Percentiles rank a stretch among this genome's conserved stretches.
Evolutionary conservation across 139 green algal species (phyloP).

Genomic region (Diplosphaera chodatii): DNA sequence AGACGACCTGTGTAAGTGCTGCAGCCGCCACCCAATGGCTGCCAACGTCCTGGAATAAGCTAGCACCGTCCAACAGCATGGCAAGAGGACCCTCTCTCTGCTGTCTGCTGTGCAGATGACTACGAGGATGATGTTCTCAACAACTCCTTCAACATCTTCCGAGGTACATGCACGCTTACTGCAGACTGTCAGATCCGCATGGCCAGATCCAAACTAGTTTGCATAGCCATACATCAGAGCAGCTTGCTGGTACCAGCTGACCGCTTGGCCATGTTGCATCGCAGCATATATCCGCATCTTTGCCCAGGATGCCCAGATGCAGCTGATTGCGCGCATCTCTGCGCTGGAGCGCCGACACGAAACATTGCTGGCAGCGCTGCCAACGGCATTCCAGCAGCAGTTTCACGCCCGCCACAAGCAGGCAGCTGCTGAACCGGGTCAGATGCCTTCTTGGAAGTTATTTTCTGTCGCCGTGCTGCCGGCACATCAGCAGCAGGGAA

Average conservation of each 20-base stretch:
- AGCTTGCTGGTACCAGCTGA: too few species aligned
- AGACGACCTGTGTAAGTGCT: constrained; percentile 67
- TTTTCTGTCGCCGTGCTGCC: too few species aligned
- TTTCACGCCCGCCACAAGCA: neutral
- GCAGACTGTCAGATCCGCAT: too few species aligned
- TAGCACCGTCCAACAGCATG: too few species aligned
- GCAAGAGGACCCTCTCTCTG: too few species aligned
- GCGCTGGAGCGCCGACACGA: constrained; percentile 4
- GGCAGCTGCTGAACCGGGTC: neutral
- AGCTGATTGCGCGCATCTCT: neutral
- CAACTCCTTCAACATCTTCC: constrained; percentile 30
- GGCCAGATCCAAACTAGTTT: too few species aligned
- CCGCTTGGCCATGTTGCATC: too few species aligned
- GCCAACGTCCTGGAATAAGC: too few species aligned
- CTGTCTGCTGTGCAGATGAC: neutral
- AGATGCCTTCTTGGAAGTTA: too few species aligned
- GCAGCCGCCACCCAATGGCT: too few species aligned
- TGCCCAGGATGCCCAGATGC: neutral
- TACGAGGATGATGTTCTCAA: constrained; percentile 18
- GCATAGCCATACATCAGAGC: too few species aligned
- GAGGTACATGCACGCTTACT: constrained; percentile 3
- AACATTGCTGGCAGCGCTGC: neutral
- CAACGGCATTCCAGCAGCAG: neutral
- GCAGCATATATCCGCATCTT: constrained; percentile 21
- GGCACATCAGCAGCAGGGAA: too few species aligned